Percentiles rank a stretch among this genome's conserved stretches.
phyloP scores from a whole-genome alignment of 1,139 yeast genomes.

The Sugiyamaella sp. region DNA sequence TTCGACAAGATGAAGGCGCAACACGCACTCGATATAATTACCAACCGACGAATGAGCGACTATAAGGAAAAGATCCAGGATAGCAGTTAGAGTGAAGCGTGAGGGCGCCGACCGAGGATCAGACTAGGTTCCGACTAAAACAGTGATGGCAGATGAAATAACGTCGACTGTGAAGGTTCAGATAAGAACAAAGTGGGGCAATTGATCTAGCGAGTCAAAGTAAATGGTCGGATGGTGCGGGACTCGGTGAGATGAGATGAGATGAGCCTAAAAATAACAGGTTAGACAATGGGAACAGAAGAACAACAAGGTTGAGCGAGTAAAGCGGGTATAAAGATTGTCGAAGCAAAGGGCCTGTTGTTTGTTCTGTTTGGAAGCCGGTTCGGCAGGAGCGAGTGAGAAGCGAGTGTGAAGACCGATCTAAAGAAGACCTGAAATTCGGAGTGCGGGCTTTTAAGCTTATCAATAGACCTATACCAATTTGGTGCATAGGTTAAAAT shows the following conservation, averaged over 20 bases:
- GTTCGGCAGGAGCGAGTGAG: background rate
- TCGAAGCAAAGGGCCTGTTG: too few relatives aligned
- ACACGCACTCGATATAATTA: background rate
- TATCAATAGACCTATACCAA: background rate
- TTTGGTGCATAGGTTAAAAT: background rate
- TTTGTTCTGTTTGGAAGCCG: too few relatives aligned
- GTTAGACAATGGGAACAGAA: background rate
- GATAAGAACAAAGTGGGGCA: background rate
- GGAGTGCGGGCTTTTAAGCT: background rate
- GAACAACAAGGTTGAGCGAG: background rate
- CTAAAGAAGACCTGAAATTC: too few relatives aligned
- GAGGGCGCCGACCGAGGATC: too few relatives aligned
- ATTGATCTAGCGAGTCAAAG: background rate
- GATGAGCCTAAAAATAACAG: background rate
- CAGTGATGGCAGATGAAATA: too few relatives aligned
- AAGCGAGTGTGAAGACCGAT: background rate
- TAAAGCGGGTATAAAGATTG: too few relatives aligned
- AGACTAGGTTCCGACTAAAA: background rate
- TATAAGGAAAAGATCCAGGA: background rate
- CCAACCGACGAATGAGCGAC: background rate
- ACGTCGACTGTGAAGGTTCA: background rate
- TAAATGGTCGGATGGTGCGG: background rate
- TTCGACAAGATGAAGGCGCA: background rate
- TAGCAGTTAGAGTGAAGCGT: background rate
- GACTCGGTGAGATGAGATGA: background rate